These are phyloP conservation scores for Cornus suecica DNA, from an alignment of 148 eudicot species.

Conservation along the genomic window DNA sequence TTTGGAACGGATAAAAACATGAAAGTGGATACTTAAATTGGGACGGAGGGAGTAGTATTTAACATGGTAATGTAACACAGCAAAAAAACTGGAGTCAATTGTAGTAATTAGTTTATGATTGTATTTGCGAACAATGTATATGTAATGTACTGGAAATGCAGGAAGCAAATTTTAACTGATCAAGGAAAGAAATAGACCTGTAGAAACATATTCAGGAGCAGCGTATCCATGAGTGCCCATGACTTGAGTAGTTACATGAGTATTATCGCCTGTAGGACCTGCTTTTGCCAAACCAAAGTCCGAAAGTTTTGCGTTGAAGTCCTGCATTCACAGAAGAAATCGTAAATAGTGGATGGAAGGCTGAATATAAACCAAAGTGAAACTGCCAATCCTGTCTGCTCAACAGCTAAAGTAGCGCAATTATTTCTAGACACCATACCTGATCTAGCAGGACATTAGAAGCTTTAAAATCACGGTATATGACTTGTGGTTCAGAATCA, in stretches of 20 bases:
- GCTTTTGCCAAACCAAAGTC: slow-evolving; percentile 59
- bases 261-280: slow-evolving; percentile 37
- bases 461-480: slow-evolving; percentile 54
- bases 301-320: slow-evolving; percentile 51
- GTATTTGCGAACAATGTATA: no score
- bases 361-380: background rate
- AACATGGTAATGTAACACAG: no score
- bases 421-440: slow-evolving; percentile 20
- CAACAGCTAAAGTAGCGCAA: slow-evolving; percentile 4
- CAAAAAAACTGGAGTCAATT: no score
- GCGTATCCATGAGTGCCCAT: slow-evolving; percentile 57
- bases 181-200: slow-evolving; percentile 29
- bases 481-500: slow-evolving; percentile 34
- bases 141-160: background rate
- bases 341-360: background rate
- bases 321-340: slow-evolving; percentile 27
- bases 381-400: background rate
- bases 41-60: no score
- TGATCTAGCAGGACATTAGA: slow-evolving; percentile 50
- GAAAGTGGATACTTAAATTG: no score
- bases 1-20: no score
- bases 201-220: slow-evolving; percentile 41
- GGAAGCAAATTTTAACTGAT: background rate
- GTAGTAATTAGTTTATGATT: no score
- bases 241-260: slow-evolving; percentile 43